These are phyloP conservation scores for Colletotrichum zoysiae DNA, from an alignment of 2,329 filamentous ascomycete species.

Conservation along the genomic window DNA sequence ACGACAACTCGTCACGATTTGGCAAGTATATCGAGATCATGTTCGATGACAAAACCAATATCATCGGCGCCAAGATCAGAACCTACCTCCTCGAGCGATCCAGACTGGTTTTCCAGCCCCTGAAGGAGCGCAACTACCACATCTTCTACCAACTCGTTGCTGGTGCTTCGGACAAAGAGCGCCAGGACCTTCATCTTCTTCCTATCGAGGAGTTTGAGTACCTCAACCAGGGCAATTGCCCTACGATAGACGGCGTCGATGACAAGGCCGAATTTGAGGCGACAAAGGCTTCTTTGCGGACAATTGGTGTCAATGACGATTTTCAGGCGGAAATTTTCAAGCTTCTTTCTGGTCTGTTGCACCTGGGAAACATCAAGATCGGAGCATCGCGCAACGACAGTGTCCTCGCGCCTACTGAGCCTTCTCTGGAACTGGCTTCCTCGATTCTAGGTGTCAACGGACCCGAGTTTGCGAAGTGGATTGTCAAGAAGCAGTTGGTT, in stretches of 20 bases:
- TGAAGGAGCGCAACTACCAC: constrained; percentile 99
- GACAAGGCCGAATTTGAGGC: constrained; percentile 94
- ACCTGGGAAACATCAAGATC: constrained; percentile 97
- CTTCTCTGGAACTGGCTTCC: constrained; percentile 84
- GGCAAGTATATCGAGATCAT: constrained; percentile 99
- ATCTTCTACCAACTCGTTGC: constrained; percentile 98
- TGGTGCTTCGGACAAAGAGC: constrained; percentile 87
- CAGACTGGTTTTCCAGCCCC: constrained; percentile 93
- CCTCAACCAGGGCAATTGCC: constrained; percentile 92
- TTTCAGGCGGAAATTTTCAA: constrained; percentile 91
- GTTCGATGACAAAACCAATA: constrained; percentile 95
- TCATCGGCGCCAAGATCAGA: constrained; percentile 96
- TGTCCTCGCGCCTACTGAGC: constrained; percentile 82
- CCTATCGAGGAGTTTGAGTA: constrained; percentile 95
- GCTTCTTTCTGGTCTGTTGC: constrained; percentile 88
- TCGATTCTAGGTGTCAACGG: constrained; percentile 88
- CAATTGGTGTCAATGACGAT: constrained; percentile 82
- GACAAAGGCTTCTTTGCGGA: constrained; percentile 86
- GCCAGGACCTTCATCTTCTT: constrained; percentile 81
- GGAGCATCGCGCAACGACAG: constrained; percentile 91
- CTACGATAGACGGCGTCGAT: constrained; percentile 92
- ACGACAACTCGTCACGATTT: constrained; percentile 98
- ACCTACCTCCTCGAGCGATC: constrained; percentile 97
- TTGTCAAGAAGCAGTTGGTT: constrained; percentile 97
- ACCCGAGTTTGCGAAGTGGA: constrained; percentile 94